Conservation (phyloP, 116 monocot species). For the Posidonia oceanica region DNA sequence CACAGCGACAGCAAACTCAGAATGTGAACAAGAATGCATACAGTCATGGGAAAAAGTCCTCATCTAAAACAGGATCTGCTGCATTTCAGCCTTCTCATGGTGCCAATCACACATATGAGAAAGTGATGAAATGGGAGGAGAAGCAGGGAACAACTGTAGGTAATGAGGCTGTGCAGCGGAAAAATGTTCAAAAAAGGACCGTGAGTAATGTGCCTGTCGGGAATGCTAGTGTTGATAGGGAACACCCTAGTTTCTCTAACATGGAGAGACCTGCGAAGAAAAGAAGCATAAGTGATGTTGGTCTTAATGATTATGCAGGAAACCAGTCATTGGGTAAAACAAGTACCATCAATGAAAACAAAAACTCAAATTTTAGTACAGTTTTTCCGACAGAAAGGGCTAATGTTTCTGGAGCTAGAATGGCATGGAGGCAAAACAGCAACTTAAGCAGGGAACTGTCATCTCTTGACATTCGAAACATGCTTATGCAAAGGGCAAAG, state of each 20-base stretch:
- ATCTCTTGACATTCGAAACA: conserved; percentile 27
- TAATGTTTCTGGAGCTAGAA: conserved; percentile 15
- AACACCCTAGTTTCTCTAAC: conserved; percentile 3
- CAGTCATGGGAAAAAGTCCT: conserved; percentile 6
- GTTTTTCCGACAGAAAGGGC: conserved; percentile 21
- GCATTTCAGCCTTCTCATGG: conserved; percentile 26
- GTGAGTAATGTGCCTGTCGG: not conserved
- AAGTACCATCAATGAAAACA: not conserved
- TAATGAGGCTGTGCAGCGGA: conserved; percentile 22
- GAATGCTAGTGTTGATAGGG: not conserved
- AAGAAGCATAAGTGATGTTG: conserved; percentile 28
- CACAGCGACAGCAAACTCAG: conserved; percentile 23
- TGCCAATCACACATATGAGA: conserved; percentile 34
- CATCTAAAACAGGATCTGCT: conserved; percentile 7
- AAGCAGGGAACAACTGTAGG: conserved; percentile 14
- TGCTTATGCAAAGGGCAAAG: conserved; percentile 49
- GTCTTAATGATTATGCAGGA: conserved; percentile 9
- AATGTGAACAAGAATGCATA: conserved; percentile 19
- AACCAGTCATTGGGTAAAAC: conserved; percentile 15
- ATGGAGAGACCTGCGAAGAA: conserved; percentile 32
- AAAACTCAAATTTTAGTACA: conserved; percentile 1
- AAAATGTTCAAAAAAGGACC: conserved; percentile 20
- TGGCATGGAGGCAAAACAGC: conserved; percentile 15
- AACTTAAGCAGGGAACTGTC: conserved; percentile 25
- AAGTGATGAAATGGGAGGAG: conserved; percentile 37